Evolutionary conservation across 1,284 basidiomycete genomes (phyloP).

Genomic region (Psilocybe mexicana): DNA sequence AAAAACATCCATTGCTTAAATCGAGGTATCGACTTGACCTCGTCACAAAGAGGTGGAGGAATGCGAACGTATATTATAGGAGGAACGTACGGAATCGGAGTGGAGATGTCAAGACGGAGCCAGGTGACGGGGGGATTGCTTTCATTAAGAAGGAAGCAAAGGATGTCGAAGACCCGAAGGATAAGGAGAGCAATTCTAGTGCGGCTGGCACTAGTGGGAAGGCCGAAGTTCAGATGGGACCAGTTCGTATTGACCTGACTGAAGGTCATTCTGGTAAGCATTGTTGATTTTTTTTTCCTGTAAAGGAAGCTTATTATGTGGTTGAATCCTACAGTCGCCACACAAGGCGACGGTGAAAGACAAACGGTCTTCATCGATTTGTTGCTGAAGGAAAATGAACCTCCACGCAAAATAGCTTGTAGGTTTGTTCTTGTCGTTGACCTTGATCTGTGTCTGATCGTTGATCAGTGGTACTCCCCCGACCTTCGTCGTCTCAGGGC

Average conservation of each 20-base stretch:
- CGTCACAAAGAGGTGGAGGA: too few relatives aligned
- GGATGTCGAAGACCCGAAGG: too few relatives aligned
- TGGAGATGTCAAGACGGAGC: too few relatives aligned
- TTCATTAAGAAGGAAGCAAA: too few relatives aligned
- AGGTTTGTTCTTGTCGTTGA: background rate
- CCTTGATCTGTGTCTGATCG: too few relatives aligned
- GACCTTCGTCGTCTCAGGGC: too few relatives aligned
- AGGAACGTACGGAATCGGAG: too few relatives aligned
- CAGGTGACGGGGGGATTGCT: too few relatives aligned
- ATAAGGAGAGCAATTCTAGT: too few relatives aligned
- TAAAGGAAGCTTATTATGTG: too few relatives aligned
- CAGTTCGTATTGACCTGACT: constrained; percentile 1
- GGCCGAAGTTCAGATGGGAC: background rate
- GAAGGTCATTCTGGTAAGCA: background rate
- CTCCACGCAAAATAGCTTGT: background rate
- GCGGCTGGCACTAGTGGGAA: background rate
- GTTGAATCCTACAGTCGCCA: too few relatives aligned
- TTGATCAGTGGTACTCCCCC: background rate
- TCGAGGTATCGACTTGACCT: background rate
- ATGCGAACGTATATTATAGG: too few relatives aligned
- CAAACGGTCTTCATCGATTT: constrained; percentile 1
- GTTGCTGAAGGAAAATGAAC: background rate
- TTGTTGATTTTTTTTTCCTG: background rate
- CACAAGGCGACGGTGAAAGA: background rate
- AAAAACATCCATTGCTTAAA: constrained; percentile 6